Conservation (phyloP, 1,284 basidiomycete species). For the Puccinia triticina region DNA sequence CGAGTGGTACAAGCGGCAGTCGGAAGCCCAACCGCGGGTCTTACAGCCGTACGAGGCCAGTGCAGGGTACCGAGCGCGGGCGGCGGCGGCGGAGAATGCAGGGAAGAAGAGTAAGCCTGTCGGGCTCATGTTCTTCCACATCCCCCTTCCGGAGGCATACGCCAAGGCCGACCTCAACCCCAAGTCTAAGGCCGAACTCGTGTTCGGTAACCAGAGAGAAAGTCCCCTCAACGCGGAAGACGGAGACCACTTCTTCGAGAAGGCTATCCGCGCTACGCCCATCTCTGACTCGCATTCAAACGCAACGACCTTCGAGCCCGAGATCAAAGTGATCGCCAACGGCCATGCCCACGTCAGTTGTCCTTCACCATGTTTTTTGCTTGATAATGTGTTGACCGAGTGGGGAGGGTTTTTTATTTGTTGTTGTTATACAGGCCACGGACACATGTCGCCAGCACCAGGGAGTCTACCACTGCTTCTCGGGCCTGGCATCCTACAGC, state of each 20-base stretch:
- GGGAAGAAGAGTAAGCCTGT: constrained; percentile 53
- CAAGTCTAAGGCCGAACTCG: constrained; percentile 36
- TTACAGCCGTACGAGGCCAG: constrained; percentile 17
- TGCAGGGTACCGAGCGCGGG: not conserved
- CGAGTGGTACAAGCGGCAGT: constrained; percentile 32
- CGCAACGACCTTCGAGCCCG: constrained; percentile 35
- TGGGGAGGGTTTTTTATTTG: no score
- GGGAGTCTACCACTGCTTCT: constrained; percentile 45
- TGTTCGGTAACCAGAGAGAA: constrained; percentile 55
- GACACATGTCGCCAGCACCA: constrained; percentile 42
- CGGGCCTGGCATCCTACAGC: constrained; percentile 31
- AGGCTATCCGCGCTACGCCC: constrained; percentile 39
- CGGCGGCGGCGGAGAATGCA: not conserved
- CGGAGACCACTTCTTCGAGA: constrained; percentile 57
- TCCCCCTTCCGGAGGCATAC: constrained; percentile 59
- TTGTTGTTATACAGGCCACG: constrained; percentile 13
- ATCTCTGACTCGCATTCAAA: not conserved
- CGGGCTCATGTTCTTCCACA: constrained; percentile 58
- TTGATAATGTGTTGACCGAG: not conserved
- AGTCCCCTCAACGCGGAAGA: constrained; percentile 55
- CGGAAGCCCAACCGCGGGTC: constrained; percentile 23
- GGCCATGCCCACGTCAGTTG: constrained; percentile 55
- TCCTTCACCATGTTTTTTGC: not conserved
- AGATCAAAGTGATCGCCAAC: constrained; percentile 56
- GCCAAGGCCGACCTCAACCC: constrained; percentile 50